Evolutionary conservation across 306 rosid species (phyloP).

Genomic region (Bauhinia variegata): DNA sequence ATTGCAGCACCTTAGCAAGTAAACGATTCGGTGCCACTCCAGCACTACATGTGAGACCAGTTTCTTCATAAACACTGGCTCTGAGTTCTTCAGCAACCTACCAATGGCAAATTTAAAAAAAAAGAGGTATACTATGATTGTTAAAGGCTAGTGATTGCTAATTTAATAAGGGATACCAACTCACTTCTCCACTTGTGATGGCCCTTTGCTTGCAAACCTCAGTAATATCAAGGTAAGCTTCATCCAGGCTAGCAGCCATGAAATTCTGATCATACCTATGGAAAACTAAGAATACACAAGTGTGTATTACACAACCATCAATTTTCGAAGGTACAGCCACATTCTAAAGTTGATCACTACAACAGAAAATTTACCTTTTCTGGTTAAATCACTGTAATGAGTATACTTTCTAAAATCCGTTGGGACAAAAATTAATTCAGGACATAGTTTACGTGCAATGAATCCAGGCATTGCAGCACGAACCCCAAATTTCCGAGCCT

Average conservation of each 20-base stretch:
- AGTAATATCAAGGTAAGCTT: conserved; percentile 93
- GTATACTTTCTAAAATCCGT: conserved; percentile 80
- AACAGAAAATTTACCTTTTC: conserved; percentile 64
- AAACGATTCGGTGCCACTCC: conserved; percentile 93
- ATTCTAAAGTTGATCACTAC: conserved; percentile 12
- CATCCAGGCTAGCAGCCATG: conserved; percentile 86
- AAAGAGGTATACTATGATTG: conserved; percentile 24
- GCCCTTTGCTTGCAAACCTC: conserved; percentile 77
- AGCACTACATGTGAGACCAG: conserved; percentile 94
- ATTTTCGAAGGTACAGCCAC: conserved; percentile 18
- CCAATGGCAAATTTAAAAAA: conserved; percentile 25
- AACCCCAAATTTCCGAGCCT: conserved; percentile 95
- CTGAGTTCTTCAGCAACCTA: conserved; percentile 88
- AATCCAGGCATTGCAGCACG: conserved; percentile 99
- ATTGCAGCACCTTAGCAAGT: conserved; percentile 77
- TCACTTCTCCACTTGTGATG: conserved; percentile 66
- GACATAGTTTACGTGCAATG: conserved; percentile 86
- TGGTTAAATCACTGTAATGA: conserved; percentile 69
- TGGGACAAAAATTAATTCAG: conserved; percentile 79
- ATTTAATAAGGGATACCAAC: conserved; percentile 33
- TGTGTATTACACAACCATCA: conserved; percentile 21
- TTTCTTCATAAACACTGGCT: conserved; percentile 67
- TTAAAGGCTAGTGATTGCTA: conserved; percentile 2
- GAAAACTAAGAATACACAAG: conserved; percentile 58
- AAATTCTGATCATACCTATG: conserved; percentile 81